Evolutionary conservation across 1,284 basidiomycete species (phyloP), one percentile per base, ranked within the genome.

Genomic region (Malassezia restricta): DNA sequence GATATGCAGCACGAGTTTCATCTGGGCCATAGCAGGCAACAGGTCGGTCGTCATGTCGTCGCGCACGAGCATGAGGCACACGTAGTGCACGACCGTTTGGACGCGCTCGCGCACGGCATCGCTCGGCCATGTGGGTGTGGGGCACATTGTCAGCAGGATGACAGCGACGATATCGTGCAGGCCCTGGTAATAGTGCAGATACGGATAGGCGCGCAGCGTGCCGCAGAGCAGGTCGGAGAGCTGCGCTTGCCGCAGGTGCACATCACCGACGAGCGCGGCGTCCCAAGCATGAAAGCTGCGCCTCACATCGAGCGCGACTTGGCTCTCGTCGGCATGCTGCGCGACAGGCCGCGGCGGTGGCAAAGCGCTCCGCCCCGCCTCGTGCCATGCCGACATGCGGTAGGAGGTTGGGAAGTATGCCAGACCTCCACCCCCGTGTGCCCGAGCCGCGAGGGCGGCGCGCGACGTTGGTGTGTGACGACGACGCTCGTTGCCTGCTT

Each of bases 161-260:
- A 94, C 86, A 0, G 86, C 84, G 30, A 88, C 78, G 42, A 95
- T 87, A 68, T 94, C 90, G 71, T 95, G 90, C 71, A 87, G 92
- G 38, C 90, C 90, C 82, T 88, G 66, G 24, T 52, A 95, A 74
- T 94, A 95, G 67, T 79, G 80, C 35, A 95, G 76, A 35, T 77
- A 78, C 6, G 83, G 83, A 53, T 84, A 79, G 64, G 78, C 80
- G 24, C 86, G 79, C 63, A 94, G 84, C 2, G 90, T 72, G 1
- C 80, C 76, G 1, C 86, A 80, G 12, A 68, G 54, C n/a, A 70
- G 47, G 8, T 56, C 51, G 7, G 65, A 56, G 7, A 65, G 57
- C 31, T 35, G 49, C 20, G 46, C 47, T 1, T 27, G 30, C 7
- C 14, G 43, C 7, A 6, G 30, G 6, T 29, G 41, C 47, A 11